Conservation (phyloP, 257 asterid species). For the Ophiorrhiza pumila region DNA sequence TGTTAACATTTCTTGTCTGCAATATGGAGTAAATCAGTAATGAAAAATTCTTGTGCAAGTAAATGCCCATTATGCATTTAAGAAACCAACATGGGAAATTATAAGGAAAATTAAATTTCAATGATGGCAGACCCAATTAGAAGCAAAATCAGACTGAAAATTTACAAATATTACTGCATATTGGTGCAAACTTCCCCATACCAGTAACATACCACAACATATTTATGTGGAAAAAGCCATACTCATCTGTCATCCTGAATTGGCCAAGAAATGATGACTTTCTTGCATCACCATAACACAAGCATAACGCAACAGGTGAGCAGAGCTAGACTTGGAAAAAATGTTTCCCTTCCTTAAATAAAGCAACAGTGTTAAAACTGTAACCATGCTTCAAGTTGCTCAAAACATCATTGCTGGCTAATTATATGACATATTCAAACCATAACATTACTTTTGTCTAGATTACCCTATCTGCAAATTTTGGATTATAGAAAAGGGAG, state of each 20-base stretch:
- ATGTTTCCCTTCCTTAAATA: neutral
- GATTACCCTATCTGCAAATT: neutral
- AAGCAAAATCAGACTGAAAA: neutral
- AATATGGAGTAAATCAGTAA: slow-evolving; percentile 8
- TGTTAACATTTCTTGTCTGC: slow-evolving; percentile 86
- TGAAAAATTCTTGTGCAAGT: neutral
- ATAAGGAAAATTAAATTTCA: neutral
- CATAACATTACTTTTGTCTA: neutral
- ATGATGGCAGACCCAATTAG: neutral
- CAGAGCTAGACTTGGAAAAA: neutral
- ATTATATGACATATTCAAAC: neutral
- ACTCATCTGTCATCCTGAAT: neutral
- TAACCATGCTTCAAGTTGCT: neutral
- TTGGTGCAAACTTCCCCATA: neutral
- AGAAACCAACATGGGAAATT: neutral
- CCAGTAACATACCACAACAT: neutral
- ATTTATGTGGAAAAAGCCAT: neutral
- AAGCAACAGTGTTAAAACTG: neutral
- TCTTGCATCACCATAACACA: neutral
- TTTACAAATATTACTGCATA: neutral
- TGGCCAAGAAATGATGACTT: neutral
- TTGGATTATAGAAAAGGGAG: neutral
- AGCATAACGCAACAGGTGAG: neutral
- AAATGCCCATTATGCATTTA: neutral
- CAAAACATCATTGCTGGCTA: neutral